Conservation (phyloP, 2,329 filamentous ascomycete species). For the Lecanosticta acicola region DNA sequence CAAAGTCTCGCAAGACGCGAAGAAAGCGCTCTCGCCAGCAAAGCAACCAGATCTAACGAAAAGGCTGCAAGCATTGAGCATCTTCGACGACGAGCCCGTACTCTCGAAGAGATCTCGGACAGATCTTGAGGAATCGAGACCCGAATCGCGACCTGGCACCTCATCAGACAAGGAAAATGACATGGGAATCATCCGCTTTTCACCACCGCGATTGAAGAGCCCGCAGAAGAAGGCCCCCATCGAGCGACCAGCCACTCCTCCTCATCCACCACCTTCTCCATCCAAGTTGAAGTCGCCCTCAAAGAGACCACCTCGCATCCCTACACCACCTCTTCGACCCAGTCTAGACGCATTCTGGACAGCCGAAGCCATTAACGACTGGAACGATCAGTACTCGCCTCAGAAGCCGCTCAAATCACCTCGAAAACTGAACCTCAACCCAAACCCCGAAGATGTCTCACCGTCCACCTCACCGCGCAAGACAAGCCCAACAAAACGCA, state of each 20-base stretch:
- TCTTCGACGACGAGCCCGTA: slow-evolving; percentile 14
- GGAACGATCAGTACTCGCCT: slow-evolving; percentile 59
- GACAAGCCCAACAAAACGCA: slow-evolving; percentile 30
- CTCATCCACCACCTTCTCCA: slow-evolving; percentile 42
- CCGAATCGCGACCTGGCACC: background rate
- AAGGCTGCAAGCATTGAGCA: slow-evolving; percentile 14
- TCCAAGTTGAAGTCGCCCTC: slow-evolving; percentile 43
- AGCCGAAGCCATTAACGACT: slow-evolving; percentile 54
- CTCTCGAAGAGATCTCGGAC: background rate
- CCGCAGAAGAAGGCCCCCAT: slow-evolving; percentile 5
- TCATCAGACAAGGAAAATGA: slow-evolving; percentile 31
- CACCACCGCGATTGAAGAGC: slow-evolving; percentile 21
- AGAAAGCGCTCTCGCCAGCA: background rate
- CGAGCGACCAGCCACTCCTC: slow-evolving; percentile 33
- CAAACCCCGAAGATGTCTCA: slow-evolving; percentile 21
- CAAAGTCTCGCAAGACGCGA: slow-evolving; percentile 2
- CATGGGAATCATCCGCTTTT: slow-evolving; percentile 21
- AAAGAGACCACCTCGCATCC: slow-evolving; percentile 44
- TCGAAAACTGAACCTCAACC: slow-evolving; percentile 28
- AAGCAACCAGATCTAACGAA: slow-evolving; percentile 6
- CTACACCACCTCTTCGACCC: slow-evolving; percentile 50
- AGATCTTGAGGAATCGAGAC: background rate
- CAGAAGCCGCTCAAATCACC: slow-evolving; percentile 41
- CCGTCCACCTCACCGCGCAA: slow-evolving; percentile 37
- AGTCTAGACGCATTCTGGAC: slow-evolving; percentile 57